These are phyloP conservation scores for Ophiocordyceps robertsii DNA, from an alignment of 2,329 filamentous ascomycete genomes.

Conservation along the genomic window DNA sequence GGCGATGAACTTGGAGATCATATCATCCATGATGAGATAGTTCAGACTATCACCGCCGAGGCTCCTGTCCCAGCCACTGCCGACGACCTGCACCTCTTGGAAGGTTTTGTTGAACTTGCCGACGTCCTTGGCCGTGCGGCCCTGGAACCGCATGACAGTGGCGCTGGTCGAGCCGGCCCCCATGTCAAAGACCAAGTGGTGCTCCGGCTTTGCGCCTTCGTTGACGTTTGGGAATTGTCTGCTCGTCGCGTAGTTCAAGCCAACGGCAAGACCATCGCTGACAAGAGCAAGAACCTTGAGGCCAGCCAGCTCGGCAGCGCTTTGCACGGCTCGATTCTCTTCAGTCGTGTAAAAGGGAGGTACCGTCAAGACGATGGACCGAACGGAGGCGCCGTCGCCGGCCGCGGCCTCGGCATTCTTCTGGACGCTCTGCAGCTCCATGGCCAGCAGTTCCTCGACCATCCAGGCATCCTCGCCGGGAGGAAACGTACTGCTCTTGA, in stretches of 20 bases:
- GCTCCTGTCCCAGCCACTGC: conserved; percentile 76
- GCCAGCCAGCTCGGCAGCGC: conserved; percentile 78
- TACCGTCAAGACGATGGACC: conserved; percentile 77
- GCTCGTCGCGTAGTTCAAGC: conserved; percentile 86
- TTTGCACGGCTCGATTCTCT: conserved; percentile 74
- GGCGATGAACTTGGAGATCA: conserved; percentile 66
- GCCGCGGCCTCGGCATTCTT: conserved; percentile 77
- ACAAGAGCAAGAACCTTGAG: conserved; percentile 75
- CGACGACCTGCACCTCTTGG: conserved; percentile 84
- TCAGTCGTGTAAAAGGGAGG: conserved; percentile 83
- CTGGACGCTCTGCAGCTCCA: conserved; percentile 87
- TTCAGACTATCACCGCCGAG: conserved; percentile 87
- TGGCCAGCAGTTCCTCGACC: conserved; percentile 87
- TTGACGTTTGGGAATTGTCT: conserved; percentile 77
- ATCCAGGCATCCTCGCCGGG: conserved; percentile 53
- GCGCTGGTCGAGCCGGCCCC: conserved; percentile 89
- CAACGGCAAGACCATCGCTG: conserved; percentile 83
- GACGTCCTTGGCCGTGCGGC: conserved; percentile 76
- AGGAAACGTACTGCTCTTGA: conserved; percentile 60
- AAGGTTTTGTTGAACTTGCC: conserved; percentile 93
- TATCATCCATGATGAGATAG: conserved; percentile 75
- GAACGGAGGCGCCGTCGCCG: conserved; percentile 58
- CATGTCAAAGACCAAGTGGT: conserved; percentile 95
- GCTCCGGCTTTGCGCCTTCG: conserved; percentile 74
- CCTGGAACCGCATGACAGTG: conserved; percentile 80